Conservation (phyloP, 805 yeast species). For the Crinitomyces ghanaensis region DNA sequence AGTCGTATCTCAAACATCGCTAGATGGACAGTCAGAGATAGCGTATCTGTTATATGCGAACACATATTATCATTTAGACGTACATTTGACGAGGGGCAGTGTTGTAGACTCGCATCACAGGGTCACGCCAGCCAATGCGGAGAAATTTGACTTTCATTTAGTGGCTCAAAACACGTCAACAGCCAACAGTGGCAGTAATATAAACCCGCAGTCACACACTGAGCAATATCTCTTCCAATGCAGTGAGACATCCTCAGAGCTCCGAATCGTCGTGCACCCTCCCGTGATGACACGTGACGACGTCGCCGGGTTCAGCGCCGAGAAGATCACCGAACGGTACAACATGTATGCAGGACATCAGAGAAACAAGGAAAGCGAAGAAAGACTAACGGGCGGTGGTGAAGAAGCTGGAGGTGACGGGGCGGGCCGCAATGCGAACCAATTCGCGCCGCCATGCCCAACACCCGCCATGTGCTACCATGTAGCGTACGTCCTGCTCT, state of each 20-base stretch:
- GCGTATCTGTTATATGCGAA: slow-evolving; percentile 12
- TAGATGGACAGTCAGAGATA: slow-evolving; percentile 8
- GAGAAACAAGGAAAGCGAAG: too few relatives aligned
- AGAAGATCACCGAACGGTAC: slow-evolving; percentile 42
- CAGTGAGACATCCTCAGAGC: slow-evolving; percentile 12
- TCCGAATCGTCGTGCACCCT: slow-evolving; percentile 14
- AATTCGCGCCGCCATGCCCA: slow-evolving; percentile 32
- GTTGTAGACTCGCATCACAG: too few relatives aligned
- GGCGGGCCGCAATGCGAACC: too few relatives aligned
- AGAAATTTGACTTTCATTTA: slow-evolving; percentile 7
- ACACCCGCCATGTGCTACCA: slow-evolving; percentile 45
- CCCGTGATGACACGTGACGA: slow-evolving; percentile 36
- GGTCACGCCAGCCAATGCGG: slow-evolving; percentile 1
- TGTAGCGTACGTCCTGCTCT: slow-evolving; percentile 51
- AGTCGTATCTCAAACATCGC: slow-evolving; percentile 8
- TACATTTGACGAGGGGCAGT: slow-evolving; percentile 5
- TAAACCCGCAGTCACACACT: neutral
- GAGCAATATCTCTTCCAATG: slow-evolving; percentile 15
- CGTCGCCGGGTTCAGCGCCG: slow-evolving; percentile 35
- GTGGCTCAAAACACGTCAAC: neutral
- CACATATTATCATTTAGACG: slow-evolving; percentile 17
- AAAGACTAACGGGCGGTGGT: too few relatives aligned
- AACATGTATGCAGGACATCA: too few relatives aligned
- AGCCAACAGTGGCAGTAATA: slow-evolving; percentile 2
- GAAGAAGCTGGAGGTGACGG: too few relatives aligned